Evolutionary conservation across 495 filamentous ascomycete genomes (phyloP).

Genomic region (Hypoxylon trugodes): DNA sequence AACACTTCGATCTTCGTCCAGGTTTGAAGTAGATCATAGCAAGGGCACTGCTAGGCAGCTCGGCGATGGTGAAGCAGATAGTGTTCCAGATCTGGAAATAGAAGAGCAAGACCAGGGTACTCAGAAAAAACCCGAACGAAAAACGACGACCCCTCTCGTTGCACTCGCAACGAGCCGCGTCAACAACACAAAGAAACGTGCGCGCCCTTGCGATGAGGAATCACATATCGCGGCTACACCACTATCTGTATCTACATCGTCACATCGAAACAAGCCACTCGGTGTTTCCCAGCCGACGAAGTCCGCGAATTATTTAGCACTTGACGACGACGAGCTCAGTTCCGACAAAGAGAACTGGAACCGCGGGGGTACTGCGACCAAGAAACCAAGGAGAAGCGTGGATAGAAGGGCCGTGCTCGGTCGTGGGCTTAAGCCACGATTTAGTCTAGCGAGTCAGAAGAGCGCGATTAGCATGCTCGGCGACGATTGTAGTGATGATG

Average conservation of each 20-base stretch:
- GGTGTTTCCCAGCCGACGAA: neutral
- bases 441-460: constrained; percentile 22
- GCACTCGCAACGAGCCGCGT: constrained; percentile 12
- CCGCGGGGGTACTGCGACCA: constrained; percentile 3
- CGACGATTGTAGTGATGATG: constrained; percentile 48
- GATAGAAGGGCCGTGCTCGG: constrained; percentile 19
- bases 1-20: constrained; percentile 24
- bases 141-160: constrained; percentile 3
- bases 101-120: constrained; percentile 9
- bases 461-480: constrained; percentile 13
- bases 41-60: neutral
- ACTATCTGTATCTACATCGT: neutral
- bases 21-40: constrained; percentile 10
- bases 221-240: constrained; percentile 4
- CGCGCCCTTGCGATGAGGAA: constrained; percentile 21
- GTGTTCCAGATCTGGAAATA: constrained; percentile 29
- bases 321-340: constrained; percentile 26
- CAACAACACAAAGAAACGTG: constrained; percentile 36
- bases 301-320: neutral
- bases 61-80: constrained; percentile 27
- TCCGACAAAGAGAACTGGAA: constrained; percentile 39
- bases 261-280: constrained; percentile 1
- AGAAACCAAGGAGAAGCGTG: constrained; percentile 39
- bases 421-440: constrained; percentile 16
- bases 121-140: no score